These are phyloP conservation scores for Thraustochytrium sp. DNA, from an alignment of 352 stramenopile species.

Conservation along the genomic window DNA sequence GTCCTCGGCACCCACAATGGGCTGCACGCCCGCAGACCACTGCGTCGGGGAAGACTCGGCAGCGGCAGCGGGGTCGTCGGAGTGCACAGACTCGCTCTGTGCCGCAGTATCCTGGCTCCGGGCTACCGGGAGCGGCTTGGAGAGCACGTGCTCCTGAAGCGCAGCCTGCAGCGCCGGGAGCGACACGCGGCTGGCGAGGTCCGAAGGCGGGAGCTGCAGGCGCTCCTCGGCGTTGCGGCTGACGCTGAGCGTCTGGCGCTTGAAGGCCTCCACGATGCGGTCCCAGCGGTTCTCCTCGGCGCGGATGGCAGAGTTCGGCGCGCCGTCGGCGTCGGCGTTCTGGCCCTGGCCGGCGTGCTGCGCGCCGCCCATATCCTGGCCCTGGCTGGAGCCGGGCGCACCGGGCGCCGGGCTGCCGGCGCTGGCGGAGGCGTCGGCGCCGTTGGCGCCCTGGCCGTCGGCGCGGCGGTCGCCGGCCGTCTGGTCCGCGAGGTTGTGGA, in stretches of 20 bases:
- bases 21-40: too few species aligned
- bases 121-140: background rate
- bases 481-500: constrained; percentile 20
- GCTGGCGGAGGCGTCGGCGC: background rate
- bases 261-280: constrained; percentile 10
- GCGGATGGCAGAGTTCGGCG: background rate
- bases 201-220: background rate
- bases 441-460: background rate
- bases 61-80: background rate
- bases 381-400: background rate
- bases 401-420: background rate
- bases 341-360: background rate
- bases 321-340: background rate
- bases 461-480: background rate
- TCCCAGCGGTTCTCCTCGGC: constrained; percentile 28
- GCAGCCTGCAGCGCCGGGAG: background rate
- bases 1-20: background rate
- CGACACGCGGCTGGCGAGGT: background rate
- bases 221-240: background rate
- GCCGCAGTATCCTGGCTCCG: too few species aligned
- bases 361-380: background rate
- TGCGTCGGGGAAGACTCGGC: too few species aligned
- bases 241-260: constrained; percentile 27
- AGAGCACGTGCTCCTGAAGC: background rate
- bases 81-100: too few species aligned